Conservation (phyloP, 768 basidiomycete species). For the Rossbeevera mucosa region DNA sequence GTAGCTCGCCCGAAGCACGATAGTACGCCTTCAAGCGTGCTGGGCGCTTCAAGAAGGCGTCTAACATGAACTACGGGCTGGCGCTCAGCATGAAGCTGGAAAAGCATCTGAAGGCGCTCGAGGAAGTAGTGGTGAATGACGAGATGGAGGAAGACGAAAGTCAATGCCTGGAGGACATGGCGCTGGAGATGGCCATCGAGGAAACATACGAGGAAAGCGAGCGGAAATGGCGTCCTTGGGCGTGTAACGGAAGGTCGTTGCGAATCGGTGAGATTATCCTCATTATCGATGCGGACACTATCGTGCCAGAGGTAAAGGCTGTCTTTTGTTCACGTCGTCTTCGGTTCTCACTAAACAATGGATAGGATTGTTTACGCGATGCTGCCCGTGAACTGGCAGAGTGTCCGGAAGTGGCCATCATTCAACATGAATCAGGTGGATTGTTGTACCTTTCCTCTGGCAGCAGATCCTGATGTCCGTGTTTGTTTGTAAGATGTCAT, state of each 20-base stretch:
- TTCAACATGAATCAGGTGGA: conserved; percentile 79
- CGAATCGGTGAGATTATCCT: conserved; percentile 78
- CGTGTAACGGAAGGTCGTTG: conserved; percentile 66
- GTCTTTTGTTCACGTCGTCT: background rate
- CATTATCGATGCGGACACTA: conserved; percentile 84
- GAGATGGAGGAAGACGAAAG: conserved; percentile 40
- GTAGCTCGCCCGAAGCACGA: conserved; percentile 54
- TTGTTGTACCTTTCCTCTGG: background rate
- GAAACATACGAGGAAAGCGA: conserved; percentile 63
- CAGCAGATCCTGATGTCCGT: conserved; percentile 24
- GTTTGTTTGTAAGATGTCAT: conserved; percentile 58
- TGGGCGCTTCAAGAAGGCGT: conserved; percentile 91
- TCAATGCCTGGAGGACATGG: conserved; percentile 57
- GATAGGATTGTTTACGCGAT: conserved; percentile 82
- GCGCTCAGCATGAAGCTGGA: conserved; percentile 37
- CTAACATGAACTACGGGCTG: conserved; percentile 83
- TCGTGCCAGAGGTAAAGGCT: conserved; percentile 62
- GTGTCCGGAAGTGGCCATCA: conserved; percentile 84
- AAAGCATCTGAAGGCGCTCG: conserved; percentile 41
- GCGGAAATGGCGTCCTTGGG: conserved; percentile 65
- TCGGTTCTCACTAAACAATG: background rate
- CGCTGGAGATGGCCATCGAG: conserved; percentile 67
- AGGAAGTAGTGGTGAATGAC: conserved; percentile 35
- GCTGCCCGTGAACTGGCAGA: conserved; percentile 81
- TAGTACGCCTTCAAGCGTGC: conserved; percentile 34